Conservation (phyloP, 805 yeast species). For the Saccharomycopsis amapae region DNA sequence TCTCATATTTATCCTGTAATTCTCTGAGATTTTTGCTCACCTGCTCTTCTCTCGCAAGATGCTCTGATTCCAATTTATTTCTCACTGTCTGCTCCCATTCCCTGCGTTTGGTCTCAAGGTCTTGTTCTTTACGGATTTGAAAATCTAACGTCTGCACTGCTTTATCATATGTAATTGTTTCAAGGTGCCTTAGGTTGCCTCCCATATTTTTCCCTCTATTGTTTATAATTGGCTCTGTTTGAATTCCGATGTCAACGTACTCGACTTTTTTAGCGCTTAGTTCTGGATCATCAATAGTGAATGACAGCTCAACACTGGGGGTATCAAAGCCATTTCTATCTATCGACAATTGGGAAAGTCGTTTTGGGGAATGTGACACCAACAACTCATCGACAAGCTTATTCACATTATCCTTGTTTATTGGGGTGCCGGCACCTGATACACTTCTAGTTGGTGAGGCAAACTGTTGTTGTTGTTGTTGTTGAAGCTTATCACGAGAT, state of each 20-base stretch:
- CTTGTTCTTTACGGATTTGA: slow-evolving; percentile 13
- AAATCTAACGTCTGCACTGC: slow-evolving; percentile 17
- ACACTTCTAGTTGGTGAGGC: background rate
- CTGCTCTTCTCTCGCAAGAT: background rate
- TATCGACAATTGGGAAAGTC: too few relatives aligned
- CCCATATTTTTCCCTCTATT: too few relatives aligned
- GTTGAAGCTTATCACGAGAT: background rate
- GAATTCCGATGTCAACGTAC: slow-evolving; percentile 14
- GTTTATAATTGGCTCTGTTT: slow-evolving; percentile 8
- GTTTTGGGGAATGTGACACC: too few relatives aligned
- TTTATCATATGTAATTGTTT: slow-evolving; percentile 16
- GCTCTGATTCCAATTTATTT: slow-evolving; percentile 2
- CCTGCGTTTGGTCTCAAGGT: background rate
- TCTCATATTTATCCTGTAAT: background rate
- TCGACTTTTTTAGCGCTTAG: background rate
- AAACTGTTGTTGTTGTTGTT: background rate
- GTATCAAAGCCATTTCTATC: too few relatives aligned
- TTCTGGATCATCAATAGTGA: too few relatives aligned
- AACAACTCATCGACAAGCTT: slow-evolving; percentile 14
- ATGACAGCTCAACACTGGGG: too few relatives aligned
- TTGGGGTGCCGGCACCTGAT: background rate
- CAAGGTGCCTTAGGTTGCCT: too few relatives aligned
- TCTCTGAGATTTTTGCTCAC: background rate
- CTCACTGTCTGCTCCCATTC: slow-evolving; percentile 8
- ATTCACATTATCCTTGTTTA: slow-evolving; percentile 5